A percentile compares a stretch with the other conserved stretches of the same genome.
These are phyloP conservation scores for Diaporthe sp. DNA, from an alignment of 2,329 filamentous ascomycete genomes.

Conservation along the genomic window DNA sequence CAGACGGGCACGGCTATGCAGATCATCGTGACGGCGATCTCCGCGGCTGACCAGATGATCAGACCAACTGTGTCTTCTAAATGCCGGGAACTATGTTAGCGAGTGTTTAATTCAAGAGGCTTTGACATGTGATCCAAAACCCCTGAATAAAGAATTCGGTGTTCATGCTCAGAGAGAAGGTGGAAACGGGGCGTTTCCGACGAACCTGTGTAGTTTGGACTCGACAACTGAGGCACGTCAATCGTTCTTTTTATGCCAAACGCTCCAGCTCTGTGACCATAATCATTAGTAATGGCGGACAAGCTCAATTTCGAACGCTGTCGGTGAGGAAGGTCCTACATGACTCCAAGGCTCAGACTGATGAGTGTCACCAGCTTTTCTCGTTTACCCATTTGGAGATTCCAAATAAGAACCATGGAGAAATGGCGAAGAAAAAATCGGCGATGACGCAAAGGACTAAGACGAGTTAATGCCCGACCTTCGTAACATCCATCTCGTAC, in stretches of 20 bases:
- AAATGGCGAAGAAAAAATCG: conserved; percentile 47
- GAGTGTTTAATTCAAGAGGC: too few relatives aligned
- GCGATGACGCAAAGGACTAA: conserved; percentile 38
- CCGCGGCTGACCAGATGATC: conserved; percentile 48
- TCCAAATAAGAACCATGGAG: conserved; percentile 55
- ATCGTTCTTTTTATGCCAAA: conserved; percentile 44
- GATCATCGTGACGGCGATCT: conserved; percentile 47
- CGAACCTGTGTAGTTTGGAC: conserved; percentile 44
- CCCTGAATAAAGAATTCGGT: too few relatives aligned
- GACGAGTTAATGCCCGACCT: accelerated
- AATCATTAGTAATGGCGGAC: background rate
- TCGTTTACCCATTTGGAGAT: conserved; percentile 51
- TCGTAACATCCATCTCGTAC: background rate
- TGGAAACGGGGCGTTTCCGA: too few relatives aligned
- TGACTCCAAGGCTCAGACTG: conserved; percentile 52
- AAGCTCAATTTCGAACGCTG: background rate
- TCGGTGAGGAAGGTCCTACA: conserved; percentile 42
- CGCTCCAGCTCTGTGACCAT: conserved; percentile 39
- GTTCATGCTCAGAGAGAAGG: too few relatives aligned
- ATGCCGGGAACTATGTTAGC: background rate
- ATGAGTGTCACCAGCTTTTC: conserved; percentile 52
- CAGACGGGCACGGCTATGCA: conserved; percentile 50
- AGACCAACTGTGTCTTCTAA: conserved; percentile 42
- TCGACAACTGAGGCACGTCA: conserved; percentile 40
- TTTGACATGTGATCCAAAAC: too few relatives aligned